Conservation (phyloP, 345 rosid genomes). For the sweet orange (Citrus sinensis) region DNA sequence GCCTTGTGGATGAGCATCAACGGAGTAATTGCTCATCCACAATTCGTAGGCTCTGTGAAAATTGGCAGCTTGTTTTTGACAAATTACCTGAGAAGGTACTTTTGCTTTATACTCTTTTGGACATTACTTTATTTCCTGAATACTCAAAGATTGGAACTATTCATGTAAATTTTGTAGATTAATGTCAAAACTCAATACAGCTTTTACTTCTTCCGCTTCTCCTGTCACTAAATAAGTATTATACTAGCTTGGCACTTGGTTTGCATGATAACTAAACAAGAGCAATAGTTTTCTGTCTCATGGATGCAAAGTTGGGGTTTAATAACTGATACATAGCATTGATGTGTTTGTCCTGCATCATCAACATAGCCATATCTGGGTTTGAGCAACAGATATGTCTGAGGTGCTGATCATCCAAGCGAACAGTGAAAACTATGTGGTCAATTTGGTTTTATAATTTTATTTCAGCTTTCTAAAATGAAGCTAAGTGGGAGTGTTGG, state of each 20-base stretch:
- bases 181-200: not conserved
- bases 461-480: not conserved
- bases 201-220: not conserved
- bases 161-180: not conserved
- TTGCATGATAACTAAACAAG: not conserved
- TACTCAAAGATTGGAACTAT: not conserved
- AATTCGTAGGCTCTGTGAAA: slow-evolving; percentile 55
- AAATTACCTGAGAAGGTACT: slow-evolving; percentile 76
- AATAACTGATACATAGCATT: not conserved
- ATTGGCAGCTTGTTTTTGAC: slow-evolving; percentile 62
- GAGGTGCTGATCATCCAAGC: not conserved
- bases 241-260: not conserved
- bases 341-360: not conserved
- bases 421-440: not conserved
- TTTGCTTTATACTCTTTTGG: not conserved
- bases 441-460: not conserved
- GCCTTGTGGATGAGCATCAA: slow-evolving; percentile 48
- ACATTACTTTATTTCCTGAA: not conserved
- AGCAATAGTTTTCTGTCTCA: not conserved
- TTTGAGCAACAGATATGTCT: too few species aligned
- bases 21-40: slow-evolving; percentile 44
- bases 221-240: not conserved
- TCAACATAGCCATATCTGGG: not conserved
- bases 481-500: not conserved
- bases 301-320: not conserved